A percentile compares a stretch with the other conserved stretches of the same genome.
Evolutionary conservation across 2,329 filamentous ascomycete genomes (phyloP).

Genomic region (Phialemoniopsis sp.): DNA sequence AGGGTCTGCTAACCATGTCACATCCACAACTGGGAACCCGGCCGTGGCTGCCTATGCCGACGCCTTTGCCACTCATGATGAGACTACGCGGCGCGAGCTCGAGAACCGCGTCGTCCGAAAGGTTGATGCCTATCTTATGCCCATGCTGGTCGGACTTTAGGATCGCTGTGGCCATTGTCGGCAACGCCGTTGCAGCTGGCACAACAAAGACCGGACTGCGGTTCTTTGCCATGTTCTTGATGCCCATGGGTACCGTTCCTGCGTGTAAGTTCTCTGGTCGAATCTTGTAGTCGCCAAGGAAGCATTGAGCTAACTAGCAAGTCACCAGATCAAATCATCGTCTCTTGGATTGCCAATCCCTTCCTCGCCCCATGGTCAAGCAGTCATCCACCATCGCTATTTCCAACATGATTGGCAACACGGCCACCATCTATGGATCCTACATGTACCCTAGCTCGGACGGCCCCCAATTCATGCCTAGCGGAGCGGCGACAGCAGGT

Average conservation of each 20-base stretch:
- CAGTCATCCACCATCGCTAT: constrained; percentile 63
- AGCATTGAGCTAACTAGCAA: not conserved
- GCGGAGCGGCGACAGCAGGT: constrained; percentile 56
- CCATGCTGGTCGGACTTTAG: no score
- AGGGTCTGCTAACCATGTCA: no score
- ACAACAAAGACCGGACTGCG: constrained; percentile 44
- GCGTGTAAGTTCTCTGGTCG: constrained; percentile 25
- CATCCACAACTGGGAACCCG: no score
- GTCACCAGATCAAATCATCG: constrained; percentile 47
- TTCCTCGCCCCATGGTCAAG: constrained; percentile 64
- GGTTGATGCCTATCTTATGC: no score
- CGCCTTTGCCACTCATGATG: no score
- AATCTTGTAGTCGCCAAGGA: no score
- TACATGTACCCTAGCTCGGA: constrained; percentile 5
- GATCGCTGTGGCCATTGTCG: constrained; percentile 44
- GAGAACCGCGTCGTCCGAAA: no score
- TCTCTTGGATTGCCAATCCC: constrained; percentile 65
- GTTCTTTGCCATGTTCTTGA: constrained; percentile 61
- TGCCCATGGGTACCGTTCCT: constrained; percentile 50
- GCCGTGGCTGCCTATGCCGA: no score
- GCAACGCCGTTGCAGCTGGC: constrained; percentile 51
- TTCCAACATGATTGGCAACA: constrained; percentile 64
- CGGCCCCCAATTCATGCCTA: constrained; percentile 39
- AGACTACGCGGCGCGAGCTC: no score
- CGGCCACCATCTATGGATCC: constrained; percentile 36